Evolutionary conservation across 2,329 filamentous ascomycete genomes (phyloP), one percentile per base, ranked within the genome.

Genomic region (Coleophoma crateriformis): DNA sequence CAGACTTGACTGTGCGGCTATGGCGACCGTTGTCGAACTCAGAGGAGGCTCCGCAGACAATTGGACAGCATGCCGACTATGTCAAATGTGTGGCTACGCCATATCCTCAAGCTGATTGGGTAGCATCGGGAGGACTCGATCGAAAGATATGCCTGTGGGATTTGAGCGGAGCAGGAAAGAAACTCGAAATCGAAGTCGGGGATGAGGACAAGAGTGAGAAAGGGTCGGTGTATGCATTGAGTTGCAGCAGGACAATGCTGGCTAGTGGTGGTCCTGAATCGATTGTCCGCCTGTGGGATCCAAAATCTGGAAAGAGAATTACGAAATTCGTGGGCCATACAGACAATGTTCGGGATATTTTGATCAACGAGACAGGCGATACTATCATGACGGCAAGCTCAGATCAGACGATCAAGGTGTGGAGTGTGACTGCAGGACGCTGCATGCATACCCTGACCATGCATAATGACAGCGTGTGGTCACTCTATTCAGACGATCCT

Each of bases 401-500:
- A 1, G 94, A 99, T 67, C 90, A 95, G 70, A 97, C 94, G 0
- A 86, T 99, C 72, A 99, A 99, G 72, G 83, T 97, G 50, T 99
- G 94, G 94, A 96, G 91, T 58, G 85, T 97, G 59, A 94, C 88
- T 11, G 92, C 90, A 19, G 94, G 94, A 49, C 81, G 94, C 59
- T 99, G 94, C 75, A 92, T 97, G 86, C 90, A 96, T 69, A 99
- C 94, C 0, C 79, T 99, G 60, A 96, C 91, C 48, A 99, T 99
- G 94, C 94, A 99, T 71, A 95, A 95, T 64, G 90, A 96, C 64
- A 96, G 91, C 65, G 89, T 99, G 19, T 99, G 94, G 94, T 95
- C 90, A 1, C 76, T 99, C 19, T 95, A 87, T 68, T 96, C 94
- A 0, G 85, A 92, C 48, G 83, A 95, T 60, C 90, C 91, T 1